Evolutionary conservation across 176 grass and related monocot genomes (phyloP).

Genomic region (Musa itinerans): DNA sequence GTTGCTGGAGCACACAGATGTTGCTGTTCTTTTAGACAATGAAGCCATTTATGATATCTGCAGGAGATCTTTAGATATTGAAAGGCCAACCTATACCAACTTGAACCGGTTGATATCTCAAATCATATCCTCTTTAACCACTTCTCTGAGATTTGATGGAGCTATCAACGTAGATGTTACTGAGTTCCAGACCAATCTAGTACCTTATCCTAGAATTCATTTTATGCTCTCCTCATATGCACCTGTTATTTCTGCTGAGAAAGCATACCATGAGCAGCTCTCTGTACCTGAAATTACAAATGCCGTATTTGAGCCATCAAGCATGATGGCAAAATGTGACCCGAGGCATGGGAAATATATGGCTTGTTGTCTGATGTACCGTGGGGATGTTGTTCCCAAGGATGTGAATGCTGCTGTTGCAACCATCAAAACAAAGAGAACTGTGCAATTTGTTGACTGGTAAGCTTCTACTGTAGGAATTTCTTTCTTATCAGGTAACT

Average conservation of each 20-base stretch:
- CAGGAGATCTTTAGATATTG: constrained; percentile 90
- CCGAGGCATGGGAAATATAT: constrained; percentile 95
- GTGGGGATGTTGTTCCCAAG: constrained; percentile 95
- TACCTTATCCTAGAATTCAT: constrained; percentile 90
- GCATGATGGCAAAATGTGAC: constrained; percentile 99
- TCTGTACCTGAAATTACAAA: constrained; percentile 97
- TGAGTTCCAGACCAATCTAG: constrained; percentile 92
- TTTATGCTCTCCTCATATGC: constrained; percentile 98
- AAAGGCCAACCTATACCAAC: constrained; percentile 94
- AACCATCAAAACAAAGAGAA: constrained; percentile 95
- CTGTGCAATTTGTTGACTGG: constrained; percentile 95
- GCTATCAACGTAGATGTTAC: constrained; percentile 95
- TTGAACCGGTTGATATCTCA: constrained; percentile 92
- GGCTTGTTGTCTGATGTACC: constrained; percentile 97
- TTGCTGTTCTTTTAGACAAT: constrained; percentile 68
- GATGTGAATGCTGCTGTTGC: constrained; percentile 91
- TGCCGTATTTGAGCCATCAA: constrained; percentile 89
- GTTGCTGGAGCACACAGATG: constrained; percentile 93
- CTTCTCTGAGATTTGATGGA: constrained; percentile 89
- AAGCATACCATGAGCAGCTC: constrained; percentile 93
- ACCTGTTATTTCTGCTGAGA: constrained; percentile 90
- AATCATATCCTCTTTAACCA: constrained; percentile 90
- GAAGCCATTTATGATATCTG: constrained; percentile 98
- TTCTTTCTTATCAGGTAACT: neutral
- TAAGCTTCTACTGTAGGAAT: constrained; percentile 32